These are phyloP conservation scores for Pharus latifolius DNA, from an alignment of 176 grass and related monocot species.

Conservation along the genomic window DNA sequence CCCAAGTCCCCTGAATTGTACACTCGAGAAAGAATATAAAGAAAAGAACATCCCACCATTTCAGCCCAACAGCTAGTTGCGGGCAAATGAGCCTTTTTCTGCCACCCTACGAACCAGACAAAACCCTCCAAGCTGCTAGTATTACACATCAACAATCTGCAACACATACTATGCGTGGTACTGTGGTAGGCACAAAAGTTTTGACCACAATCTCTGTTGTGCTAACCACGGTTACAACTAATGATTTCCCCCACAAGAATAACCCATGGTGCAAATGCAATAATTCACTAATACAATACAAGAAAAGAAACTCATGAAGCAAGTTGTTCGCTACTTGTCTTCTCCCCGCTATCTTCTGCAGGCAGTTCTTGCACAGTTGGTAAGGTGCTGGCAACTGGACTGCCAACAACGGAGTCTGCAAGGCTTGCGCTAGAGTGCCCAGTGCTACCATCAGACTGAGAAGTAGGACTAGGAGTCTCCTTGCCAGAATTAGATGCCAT, in stretches of 20 bases:
- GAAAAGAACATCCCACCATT: background rate
- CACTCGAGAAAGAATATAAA: background rate
- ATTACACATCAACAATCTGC: background rate
- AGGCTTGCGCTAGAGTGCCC: constrained; percentile 9
- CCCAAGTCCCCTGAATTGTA: background rate
- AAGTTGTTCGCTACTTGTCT: constrained; percentile 5
- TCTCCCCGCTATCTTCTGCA: background rate
- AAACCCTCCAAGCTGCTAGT: background rate
- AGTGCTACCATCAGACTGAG: constrained; percentile 12
- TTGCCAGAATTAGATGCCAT: constrained; percentile 27
- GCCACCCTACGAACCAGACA: background rate
- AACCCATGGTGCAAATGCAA: background rate
- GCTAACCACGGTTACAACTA: background rate
- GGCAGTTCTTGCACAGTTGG: background rate
- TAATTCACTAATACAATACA: background rate
- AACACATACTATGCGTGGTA: background rate
- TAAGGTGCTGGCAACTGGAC: constrained; percentile 2
- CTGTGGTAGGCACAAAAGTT: constrained; percentile 1
- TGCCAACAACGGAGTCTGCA: constrained; percentile 10
- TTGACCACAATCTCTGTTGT: background rate
- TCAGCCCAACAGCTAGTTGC: background rate
- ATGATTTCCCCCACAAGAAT: background rate
- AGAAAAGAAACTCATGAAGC: background rate
- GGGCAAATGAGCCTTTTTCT: background rate
- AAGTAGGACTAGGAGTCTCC: constrained; percentile 40